phyloP scores from a whole-genome alignment of 1,139 yeast genomes.

The Candida sojae region DNA sequence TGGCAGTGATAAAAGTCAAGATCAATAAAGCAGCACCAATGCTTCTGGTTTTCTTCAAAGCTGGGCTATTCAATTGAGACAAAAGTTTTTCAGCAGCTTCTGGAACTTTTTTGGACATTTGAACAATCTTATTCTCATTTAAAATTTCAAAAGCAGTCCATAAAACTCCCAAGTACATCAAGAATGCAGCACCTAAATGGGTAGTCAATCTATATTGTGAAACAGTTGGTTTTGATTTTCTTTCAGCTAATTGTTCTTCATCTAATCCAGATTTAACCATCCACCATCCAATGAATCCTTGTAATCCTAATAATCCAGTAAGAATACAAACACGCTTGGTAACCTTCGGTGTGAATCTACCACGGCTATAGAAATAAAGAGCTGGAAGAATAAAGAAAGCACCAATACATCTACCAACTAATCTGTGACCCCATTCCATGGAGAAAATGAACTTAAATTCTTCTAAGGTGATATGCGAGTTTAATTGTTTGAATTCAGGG shows the following conservation, averaged over 20 bases:
- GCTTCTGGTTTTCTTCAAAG: slow-evolving; percentile 56
- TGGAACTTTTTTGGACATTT: slow-evolving; percentile 51
- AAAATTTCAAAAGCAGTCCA: slow-evolving; percentile 87
- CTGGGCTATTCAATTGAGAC: slow-evolving; percentile 52
- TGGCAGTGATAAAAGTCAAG: slow-evolving; percentile 82
- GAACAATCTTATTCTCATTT: slow-evolving; percentile 66
- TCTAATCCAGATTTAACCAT: slow-evolving; percentile 97
- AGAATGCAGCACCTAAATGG: slow-evolving; percentile 91
- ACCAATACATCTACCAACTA: slow-evolving; percentile 92
- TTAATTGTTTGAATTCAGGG: slow-evolving; percentile 88
- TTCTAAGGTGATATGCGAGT: slow-evolving; percentile 86
- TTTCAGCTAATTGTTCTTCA: slow-evolving; percentile 72
- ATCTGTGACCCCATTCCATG: slow-evolving; percentile 98
- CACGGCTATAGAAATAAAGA: slow-evolving; percentile 68
- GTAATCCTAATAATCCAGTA: slow-evolving; percentile 79
- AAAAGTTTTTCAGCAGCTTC: slow-evolving; percentile 53
- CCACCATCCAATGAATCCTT: slow-evolving; percentile 99
- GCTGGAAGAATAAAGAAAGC: slow-evolving; percentile 83
- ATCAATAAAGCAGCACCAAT: slow-evolving; percentile 58
- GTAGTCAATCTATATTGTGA: slow-evolving; percentile 94
- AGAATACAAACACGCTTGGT: slow-evolving; percentile 70
- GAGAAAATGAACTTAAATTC: slow-evolving; percentile 93
- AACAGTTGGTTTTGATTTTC: slow-evolving; percentile 91
- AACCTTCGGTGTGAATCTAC: slow-evolving; percentile 68
- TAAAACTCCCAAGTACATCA: slow-evolving; percentile 83